A percentile compares a stretch with the other conserved stretches of the same genome.
These are phyloP conservation scores for Malus hybrid DNA, from an alignment of 331 rosid genomes.

Conservation along the genomic window DNA sequence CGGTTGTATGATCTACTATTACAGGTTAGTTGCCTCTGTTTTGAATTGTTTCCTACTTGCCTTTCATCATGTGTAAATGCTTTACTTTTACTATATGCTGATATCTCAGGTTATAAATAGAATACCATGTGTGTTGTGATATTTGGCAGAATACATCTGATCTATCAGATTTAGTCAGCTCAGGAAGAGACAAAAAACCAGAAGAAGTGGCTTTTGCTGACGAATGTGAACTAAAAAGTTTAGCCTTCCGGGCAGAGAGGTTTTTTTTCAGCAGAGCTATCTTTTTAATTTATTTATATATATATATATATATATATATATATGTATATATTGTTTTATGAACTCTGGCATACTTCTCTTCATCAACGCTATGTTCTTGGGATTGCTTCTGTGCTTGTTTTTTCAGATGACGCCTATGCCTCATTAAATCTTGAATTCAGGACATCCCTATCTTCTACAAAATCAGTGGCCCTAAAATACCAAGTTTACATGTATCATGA, in stretches of 20 bases:
- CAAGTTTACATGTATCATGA: not conserved
- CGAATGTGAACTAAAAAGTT: conserved; percentile 59
- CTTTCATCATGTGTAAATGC: conserved; percentile 7
- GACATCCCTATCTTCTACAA: not conserved
- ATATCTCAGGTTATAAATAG: not conserved
- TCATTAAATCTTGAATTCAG: not conserved
- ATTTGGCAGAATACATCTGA: conserved; percentile 83
- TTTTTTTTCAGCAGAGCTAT: not conserved
- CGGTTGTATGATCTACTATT: conserved; percentile 81
- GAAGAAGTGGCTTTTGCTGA: conserved; percentile 72
- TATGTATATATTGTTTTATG: not conserved
- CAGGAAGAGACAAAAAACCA: conserved; percentile 74
- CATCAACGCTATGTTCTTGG: not conserved
- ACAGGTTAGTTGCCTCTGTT: conserved; percentile 47
- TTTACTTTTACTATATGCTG: not conserved
- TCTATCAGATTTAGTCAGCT: conserved; percentile 86
- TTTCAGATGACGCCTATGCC: not conserved
- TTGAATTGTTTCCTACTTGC: conserved; percentile 4
- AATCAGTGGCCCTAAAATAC: not conserved
- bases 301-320: not conserved
- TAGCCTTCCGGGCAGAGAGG: conserved; percentile 91
- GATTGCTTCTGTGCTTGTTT: not conserved
- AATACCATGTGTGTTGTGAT: conserved; percentile 8
- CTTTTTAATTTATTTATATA: not conserved
- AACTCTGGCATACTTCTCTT: not conserved